These are phyloP conservation scores for Pterula multifida DNA, from an alignment of 1,284 basidiomycete species.

Conservation along the genomic window DNA sequence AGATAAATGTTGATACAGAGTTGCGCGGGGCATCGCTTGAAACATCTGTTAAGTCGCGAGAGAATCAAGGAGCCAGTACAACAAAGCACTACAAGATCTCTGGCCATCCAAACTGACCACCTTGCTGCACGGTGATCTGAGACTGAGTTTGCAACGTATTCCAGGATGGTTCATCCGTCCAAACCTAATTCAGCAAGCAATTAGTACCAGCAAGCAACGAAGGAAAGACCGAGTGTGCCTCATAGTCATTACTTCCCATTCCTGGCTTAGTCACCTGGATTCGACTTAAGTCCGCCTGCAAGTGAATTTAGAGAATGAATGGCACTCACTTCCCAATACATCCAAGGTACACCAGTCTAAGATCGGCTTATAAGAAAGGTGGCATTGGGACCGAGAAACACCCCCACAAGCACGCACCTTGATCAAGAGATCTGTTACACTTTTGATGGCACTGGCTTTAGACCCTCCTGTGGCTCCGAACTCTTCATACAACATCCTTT, in stretches of 20 bases:
- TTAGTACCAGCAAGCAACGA: background rate
- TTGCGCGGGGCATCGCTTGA: no score
- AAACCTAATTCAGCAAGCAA: constrained; percentile 5
- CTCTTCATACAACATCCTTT: constrained; percentile 18
- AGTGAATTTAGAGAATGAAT: background rate
- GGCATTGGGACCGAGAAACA: background rate
- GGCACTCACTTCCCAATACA: constrained; percentile 10
- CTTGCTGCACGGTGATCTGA: constrained; percentile 8
- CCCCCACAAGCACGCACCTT: constrained; percentile 8
- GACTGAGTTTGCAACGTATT: constrained; percentile 8
- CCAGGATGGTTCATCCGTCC: constrained; percentile 12
- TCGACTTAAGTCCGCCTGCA: background rate
- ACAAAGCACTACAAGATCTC: constrained; percentile 5
- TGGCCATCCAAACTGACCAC: constrained; percentile 10
- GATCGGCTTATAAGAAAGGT: background rate
- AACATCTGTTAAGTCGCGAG: no score
- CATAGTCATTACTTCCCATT: constrained; percentile 8
- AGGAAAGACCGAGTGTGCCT: constrained; percentile 4
- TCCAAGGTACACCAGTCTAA: constrained; percentile 11
- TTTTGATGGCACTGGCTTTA: constrained; percentile 17
- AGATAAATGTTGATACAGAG: no score
- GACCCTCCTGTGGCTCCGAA: constrained; percentile 16
- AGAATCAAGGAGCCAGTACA: background rate
- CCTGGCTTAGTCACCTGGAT: constrained; percentile 8
- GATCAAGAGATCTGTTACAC: constrained; percentile 16